Evolutionary conservation across 768 basidiomycete species (phyloP).

Genomic region (Amylocystis lapponica): DNA sequence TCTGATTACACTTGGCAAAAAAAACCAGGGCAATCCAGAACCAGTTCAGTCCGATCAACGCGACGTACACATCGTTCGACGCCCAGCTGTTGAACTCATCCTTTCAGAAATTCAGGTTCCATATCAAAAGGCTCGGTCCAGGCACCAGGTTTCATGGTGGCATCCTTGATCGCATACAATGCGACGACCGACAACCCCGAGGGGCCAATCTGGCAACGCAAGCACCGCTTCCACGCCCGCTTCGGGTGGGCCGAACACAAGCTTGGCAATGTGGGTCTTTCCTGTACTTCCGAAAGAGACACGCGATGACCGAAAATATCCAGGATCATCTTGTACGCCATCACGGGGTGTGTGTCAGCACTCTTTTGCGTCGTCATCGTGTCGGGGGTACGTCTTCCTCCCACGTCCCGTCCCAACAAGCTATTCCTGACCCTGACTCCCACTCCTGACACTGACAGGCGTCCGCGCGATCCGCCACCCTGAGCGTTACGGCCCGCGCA

Average conservation of each 20-base stretch:
- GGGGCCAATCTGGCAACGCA: too few relatives aligned
- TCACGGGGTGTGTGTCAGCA: slow-evolving; percentile 84
- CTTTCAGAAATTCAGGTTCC: slow-evolving; percentile 35
- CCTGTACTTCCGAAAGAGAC: neutral
- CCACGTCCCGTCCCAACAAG: neutral
- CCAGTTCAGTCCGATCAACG: slow-evolving; percentile 51
- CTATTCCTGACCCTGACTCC: slow-evolving; percentile 1
- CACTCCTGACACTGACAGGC: slow-evolving; percentile 38
- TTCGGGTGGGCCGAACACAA: slow-evolving; percentile 16
- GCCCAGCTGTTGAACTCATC: slow-evolving; percentile 56
- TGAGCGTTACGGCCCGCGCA: slow-evolving; percentile 83
- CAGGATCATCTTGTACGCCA: slow-evolving; percentile 81
- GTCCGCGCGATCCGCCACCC: slow-evolving; percentile 82
- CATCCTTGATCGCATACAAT: slow-evolving; percentile 60
- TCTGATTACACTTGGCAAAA: too few relatives aligned
- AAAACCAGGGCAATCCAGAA: slow-evolving; percentile 41
- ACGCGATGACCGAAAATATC: slow-evolving; percentile 3
- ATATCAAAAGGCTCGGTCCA: slow-evolving; percentile 38
- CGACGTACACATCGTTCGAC: slow-evolving; percentile 51
- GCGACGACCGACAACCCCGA: too few relatives aligned
- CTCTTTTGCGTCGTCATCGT: slow-evolving; percentile 83
- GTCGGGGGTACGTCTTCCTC: slow-evolving; percentile 55
- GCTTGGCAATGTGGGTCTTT: slow-evolving; percentile 64
- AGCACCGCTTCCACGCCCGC: too few relatives aligned
- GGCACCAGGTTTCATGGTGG: slow-evolving; percentile 61